Conservation (phyloP, 1,139 yeast genomes). For the Kodamaea sp. region DNA sequence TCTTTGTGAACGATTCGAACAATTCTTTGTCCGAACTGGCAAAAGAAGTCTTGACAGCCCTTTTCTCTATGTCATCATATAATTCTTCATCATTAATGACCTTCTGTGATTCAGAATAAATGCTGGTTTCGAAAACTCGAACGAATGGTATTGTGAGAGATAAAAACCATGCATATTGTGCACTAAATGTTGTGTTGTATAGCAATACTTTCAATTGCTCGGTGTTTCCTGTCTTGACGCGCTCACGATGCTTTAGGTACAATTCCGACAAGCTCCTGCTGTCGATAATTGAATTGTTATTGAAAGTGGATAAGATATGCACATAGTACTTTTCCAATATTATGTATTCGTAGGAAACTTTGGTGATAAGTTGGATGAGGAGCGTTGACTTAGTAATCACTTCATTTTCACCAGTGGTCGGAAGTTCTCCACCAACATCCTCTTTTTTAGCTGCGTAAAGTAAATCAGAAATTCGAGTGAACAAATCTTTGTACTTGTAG, state of each 20-base stretch:
- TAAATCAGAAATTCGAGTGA: conserved; percentile 27
- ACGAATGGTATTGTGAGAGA: conserved; percentile 41
- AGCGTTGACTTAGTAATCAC: conserved; percentile 16
- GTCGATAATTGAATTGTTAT: conserved; percentile 36
- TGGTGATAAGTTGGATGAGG: conserved; percentile 34
- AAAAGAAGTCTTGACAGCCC: conserved; percentile 21
- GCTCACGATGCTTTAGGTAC: conserved; percentile 23
- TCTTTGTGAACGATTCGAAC: conserved; percentile 25
- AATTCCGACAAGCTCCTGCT: conserved; percentile 23
- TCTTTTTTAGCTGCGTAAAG: conserved; percentile 32
- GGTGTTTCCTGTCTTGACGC: conserved; percentile 12
- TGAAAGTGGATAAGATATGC: conserved; percentile 39
- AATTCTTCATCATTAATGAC: conserved; percentile 15
- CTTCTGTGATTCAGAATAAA: conserved; percentile 29
- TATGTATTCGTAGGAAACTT: conserved; percentile 43
- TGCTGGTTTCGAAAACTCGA: conserved; percentile 35
- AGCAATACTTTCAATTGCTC: conserved; percentile 31
- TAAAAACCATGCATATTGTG: conserved; percentile 42
- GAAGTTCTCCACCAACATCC: conserved; percentile 29
- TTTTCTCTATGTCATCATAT: conserved; percentile 14
- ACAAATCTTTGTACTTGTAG: conserved; percentile 30
- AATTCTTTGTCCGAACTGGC: conserved; percentile 27
- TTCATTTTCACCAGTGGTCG: conserved; percentile 9
- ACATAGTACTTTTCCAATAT: conserved; percentile 44
- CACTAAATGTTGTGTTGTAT: conserved; percentile 36